Base-by-base conservation (phyloP, 2,329 filamentous ascomycete species). In the Didymella sp. region DNA sequence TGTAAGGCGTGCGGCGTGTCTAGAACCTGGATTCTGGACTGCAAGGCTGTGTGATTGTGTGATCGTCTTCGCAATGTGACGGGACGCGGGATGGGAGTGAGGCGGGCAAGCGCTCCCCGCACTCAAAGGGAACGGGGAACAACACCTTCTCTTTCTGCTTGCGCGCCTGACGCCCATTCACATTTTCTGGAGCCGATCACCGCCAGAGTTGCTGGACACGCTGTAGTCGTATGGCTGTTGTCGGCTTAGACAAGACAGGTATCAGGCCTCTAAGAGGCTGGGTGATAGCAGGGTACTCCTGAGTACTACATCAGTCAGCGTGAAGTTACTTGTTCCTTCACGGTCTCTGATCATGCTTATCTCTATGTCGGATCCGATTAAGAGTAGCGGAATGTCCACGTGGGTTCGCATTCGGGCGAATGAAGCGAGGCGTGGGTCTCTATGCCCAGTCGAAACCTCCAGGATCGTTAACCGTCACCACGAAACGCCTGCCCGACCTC, bases 271-370 rank as follows among this genome's bases (percentile, higher is more conserved):
- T 21, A 19, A 13, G 35, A 22, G 9, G 50, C 42, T 46, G 25
- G 15, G 25, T 15, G 1, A 11, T 41, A 15, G 25, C 42, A 33
- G 41, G 33, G 31, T 33, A 33, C 37, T 28, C 49, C 24, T 37
- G 8, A 25, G 12, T 40, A 2, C 9, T 24, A 19, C 33, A 12
- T 31, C 17, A 40, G 31, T 40, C 52, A 30, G 33, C 4, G 4
- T 27, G 7, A 35, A 33, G 42, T 43, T 31, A 42, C 12, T 51
- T 41, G 41, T 22, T 45, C 45, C 45, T 49, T 45, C 49, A 31
- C 17, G 8, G n/a, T 25, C 40, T 6, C 15, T 17, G 27, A 25
- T 6, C 21, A 30, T 25, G 6, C 11, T 17, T 30, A 11, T 3
- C 30, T 17, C 27, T n/a, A 15, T 25, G 13, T 40, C 12, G 25